Conservation (phyloP, 768 basidiomycete species). For the Boletus subparvulus region DNA sequence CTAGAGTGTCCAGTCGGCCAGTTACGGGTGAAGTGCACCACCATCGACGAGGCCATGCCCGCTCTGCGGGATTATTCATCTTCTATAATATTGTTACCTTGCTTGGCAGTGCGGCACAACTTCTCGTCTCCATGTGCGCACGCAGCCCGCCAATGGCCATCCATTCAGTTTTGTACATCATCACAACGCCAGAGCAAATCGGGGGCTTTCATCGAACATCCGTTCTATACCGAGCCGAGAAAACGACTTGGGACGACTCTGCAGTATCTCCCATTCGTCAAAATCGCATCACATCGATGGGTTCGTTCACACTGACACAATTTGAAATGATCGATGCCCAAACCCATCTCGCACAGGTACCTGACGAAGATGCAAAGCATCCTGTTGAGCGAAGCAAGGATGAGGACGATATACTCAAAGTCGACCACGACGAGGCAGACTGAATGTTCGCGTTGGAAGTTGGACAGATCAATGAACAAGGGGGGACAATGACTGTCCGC, state of each 20-base stretch:
- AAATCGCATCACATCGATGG: slow-evolving; percentile 60
- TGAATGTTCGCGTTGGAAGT: slow-evolving; percentile 51
- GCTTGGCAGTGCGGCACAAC: slow-evolving; percentile 10
- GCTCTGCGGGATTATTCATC: neutral
- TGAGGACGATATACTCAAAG: slow-evolving; percentile 12
- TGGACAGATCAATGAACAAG: slow-evolving; percentile 51
- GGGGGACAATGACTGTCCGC: slow-evolving; percentile 41
- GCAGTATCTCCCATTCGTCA: slow-evolving; percentile 42
- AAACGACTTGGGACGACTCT: slow-evolving; percentile 54
- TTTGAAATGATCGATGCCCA: neutral
- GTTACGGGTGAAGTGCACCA: slow-evolving; percentile 11
- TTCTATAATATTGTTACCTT: neutral
- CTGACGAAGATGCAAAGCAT: too few relatives aligned
- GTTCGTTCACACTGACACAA: slow-evolving; percentile 26
- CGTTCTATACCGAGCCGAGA: slow-evolving; percentile 60
- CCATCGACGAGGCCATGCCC: slow-evolving; percentile 38
- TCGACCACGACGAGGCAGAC: slow-evolving; percentile 42
- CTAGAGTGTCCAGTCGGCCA: too few relatives aligned
- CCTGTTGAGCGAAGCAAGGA: slow-evolving; percentile 27
- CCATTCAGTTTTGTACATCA: slow-evolving; percentile 17
- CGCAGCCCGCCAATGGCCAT: slow-evolving; percentile 3
- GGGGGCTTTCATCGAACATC: slow-evolving; percentile 33
- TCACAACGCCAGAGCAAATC: neutral
- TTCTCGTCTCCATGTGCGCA: slow-evolving; percentile 1
- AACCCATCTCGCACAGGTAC: slow-evolving; percentile 14